phyloP scores from a whole-genome alignment of 257 asterid genomes.

The Sherardia arvensis region DNA sequence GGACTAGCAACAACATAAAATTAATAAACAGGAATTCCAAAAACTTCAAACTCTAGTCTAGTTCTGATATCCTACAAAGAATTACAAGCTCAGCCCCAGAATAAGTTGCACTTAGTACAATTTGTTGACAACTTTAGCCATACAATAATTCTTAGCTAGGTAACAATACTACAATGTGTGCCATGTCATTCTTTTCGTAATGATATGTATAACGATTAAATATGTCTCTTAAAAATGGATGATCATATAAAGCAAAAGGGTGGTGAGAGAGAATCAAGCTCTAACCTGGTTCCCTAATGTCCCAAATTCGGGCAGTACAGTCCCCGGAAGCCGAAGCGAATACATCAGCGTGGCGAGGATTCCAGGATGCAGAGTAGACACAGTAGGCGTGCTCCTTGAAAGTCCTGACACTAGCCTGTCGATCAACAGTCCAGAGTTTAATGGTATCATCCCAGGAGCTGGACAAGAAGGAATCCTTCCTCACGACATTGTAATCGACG shows the following conservation, averaged over 20 bases:
- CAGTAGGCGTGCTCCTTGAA: constrained; percentile 96
- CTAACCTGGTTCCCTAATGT: constrained; percentile 93
- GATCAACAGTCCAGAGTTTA: constrained; percentile 89
- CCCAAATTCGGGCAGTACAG: constrained; percentile 94
- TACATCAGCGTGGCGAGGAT: constrained; percentile 90
- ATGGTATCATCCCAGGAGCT: constrained; percentile 93
- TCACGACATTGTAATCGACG: constrained; percentile 72
- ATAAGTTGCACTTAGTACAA: neutral
- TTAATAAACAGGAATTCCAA: neutral
- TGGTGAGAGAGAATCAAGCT: neutral
- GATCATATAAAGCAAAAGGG: no score
- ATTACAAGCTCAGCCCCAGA: neutral
- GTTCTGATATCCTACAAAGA: neutral
- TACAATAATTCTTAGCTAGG: neutral
- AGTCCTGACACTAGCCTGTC: constrained; percentile 85
- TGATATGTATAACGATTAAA: neutral
- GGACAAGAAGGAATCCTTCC: constrained; percentile 85
- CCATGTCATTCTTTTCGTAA: neutral
- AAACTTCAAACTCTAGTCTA: neutral
- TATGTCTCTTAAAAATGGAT: no score
- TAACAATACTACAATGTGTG: neutral
- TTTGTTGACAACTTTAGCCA: neutral
- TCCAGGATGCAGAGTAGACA: constrained; percentile 85
- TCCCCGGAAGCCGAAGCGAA: constrained; percentile 96
- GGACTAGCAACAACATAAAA: neutral